Evolutionary conservation across 179 eudicot genomes (phyloP), one percentile per base, ranked within the genome.

Genomic region (Carnegiea gigantea): DNA sequence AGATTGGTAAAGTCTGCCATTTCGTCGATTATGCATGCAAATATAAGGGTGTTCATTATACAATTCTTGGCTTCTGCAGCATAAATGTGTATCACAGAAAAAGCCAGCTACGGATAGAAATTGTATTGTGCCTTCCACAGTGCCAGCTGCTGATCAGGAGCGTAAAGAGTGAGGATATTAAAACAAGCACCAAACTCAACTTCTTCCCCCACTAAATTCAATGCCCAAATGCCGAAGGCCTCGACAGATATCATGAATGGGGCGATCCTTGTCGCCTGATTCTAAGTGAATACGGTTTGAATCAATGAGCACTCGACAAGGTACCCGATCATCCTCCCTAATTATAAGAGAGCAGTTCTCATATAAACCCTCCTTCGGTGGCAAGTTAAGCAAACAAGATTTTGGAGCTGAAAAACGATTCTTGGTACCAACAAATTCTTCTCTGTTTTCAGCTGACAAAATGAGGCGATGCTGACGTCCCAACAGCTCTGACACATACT

Each of bases 391-490:
- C 81, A 92, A 84, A 86, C 89, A 86, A n/a, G 95, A 88, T 86
- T 81, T 91, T 57, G 89, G 87, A 86, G 83, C 87, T 53, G 91
- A 91, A 59, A 93, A 28, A 51, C 79, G 86, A 54, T 81, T 77
- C 79, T 78, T 79, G 68, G 83, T 81, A 80, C 86, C 81, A 71
- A 36, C 62, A 48, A 81, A 74, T 79, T 82, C 88, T 77, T 85
- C 85, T 62, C 77, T 83, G 73, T 84, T 86, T 64, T 88, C 85
- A 11, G 85, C 73, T 75, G 81, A 86, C 77, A 96, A 76, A 44
- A 96, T 79, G n/a, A 96, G 90, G 77, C 98, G 98, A 86, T 96
- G 99, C 13, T 83, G 80, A 68, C 99, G 98, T 38, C 99, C 99
- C 81, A 96, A 84, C 43, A 96, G 93, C 85, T 94, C 92, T 1